Conservation (phyloP, 495 filamentous ascomycete species). For the Mycothermus thermophilus region DNA sequence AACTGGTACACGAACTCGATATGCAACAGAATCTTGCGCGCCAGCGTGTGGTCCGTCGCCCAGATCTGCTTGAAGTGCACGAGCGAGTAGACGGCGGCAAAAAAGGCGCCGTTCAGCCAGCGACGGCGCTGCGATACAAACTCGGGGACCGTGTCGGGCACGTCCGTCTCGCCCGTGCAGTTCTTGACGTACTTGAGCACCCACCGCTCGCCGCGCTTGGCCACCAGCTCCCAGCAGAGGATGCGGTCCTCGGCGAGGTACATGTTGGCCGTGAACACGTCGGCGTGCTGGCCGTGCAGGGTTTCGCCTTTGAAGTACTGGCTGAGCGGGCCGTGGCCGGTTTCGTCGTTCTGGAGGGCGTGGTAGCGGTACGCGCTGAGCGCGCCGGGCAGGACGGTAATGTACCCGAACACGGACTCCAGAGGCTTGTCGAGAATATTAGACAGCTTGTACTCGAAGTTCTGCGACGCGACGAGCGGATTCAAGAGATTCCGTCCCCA, state of each 20-base stretch:
- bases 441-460: conserved; percentile 99
- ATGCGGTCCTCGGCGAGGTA: conserved; percentile 98
- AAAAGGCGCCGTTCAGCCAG: conserved; percentile 98
- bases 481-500: conserved; percentile 73
- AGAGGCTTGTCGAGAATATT: conserved; percentile 97
- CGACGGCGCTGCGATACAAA: conserved; percentile 91
- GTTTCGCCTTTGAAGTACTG: conserved; percentile 99
- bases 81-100: conserved; percentile 94
- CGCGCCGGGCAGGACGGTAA: conserved; percentile 90
- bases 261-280: conserved; percentile 99
- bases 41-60: conserved; percentile 79
- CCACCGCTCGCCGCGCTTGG: conserved; percentile 90
- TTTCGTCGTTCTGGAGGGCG: conserved; percentile 91
- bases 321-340: conserved; percentile 84
- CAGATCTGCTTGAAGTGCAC: conserved; percentile 91
- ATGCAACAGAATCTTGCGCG: conserved; percentile 81
- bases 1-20: conserved; percentile 96
- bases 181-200: conserved; percentile 94
- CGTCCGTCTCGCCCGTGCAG: conserved; percentile 92
- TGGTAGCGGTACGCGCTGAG: conserved; percentile 93
- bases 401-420: conserved; percentile 95
- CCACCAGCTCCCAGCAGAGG: conserved; percentile 96
- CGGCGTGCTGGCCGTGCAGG: conserved; percentile 87
- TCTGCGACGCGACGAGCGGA: conserved; percentile 90
- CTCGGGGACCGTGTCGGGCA: conserved; percentile 77